Percentiles rank a stretch among this genome's conserved stretches.
These are phyloP conservation scores for Corchorus capsularis DNA, from an alignment of 345 rosid genomes.

Conservation along the genomic window DNA sequence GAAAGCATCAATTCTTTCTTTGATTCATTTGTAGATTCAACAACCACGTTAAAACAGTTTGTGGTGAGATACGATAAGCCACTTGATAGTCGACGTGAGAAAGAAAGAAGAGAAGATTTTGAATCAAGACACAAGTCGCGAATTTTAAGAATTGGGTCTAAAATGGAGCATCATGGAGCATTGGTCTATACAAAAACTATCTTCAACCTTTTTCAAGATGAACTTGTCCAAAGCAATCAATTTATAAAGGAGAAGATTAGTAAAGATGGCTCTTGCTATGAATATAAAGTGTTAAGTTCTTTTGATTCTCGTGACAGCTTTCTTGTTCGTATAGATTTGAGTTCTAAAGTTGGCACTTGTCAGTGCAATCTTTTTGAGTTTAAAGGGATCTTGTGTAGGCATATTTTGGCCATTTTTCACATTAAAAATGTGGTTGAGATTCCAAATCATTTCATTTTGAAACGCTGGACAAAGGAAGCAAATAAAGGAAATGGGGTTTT, in stretches of 20 bases:
- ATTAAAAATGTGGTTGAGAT: background rate
- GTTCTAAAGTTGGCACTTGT: background rate
- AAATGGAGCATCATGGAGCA: background rate
- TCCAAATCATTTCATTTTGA: background rate
- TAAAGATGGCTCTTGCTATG: background rate
- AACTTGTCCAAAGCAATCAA: slow-evolving; percentile 7
- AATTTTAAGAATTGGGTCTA: too few species aligned
- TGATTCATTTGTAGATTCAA: background rate
- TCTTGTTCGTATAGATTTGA: background rate
- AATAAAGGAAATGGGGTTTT: background rate
- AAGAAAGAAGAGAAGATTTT: too few species aligned
- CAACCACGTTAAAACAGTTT: background rate
- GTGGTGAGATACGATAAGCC: too few species aligned
- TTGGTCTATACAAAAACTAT: background rate
- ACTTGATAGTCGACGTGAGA: too few species aligned
- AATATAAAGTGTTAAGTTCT: background rate
- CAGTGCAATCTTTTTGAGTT: background rate
- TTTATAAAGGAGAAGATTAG: background rate
- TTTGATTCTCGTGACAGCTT: background rate
- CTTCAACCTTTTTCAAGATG: slow-evolving; percentile 6
- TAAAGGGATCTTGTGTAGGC: background rate
- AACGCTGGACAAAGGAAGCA: background rate
- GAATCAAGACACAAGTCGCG: too few species aligned
- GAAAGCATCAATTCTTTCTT: too few species aligned
- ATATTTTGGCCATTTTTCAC: background rate